Base-by-base conservation (phyloP, 352 stramenopile species). In the Thalassiosira pacifica region DNA sequence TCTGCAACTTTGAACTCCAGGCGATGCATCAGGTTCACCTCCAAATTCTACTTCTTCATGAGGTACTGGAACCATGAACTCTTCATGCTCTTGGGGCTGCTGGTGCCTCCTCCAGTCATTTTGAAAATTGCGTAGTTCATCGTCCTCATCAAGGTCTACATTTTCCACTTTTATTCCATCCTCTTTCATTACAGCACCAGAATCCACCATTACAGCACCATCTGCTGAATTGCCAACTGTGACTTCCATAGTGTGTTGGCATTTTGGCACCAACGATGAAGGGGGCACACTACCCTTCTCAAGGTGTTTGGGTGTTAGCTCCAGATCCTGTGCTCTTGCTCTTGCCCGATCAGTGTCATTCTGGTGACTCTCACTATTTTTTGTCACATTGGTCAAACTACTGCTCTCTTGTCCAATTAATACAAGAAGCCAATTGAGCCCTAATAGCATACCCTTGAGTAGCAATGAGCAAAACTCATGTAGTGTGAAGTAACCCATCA, bases 51-150 rank as follows among this genome's bases (percentile, higher is more conserved):
- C 11, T 31, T 61, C 53, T 61, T 61, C n/a, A 22, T 61, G n/a
- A 8, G 53, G 19, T 61, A 61, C 53, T 31, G 53, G 53, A 61
- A 61, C 53, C 53, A 61, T 61, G 53, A 61, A 61, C 53, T 31
- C 53, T 61, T 61, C 53, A 18, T 31, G n/a, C 53, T 61, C 53
- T 31, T 61, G 53, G 19, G 53, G 53, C 1, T 18, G 8, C 19
- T 61, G 53, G 53, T 61, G 53, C 53, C 53, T 61, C 31, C 53
- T 61, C 53, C 53, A 61, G 31, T 27, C n/a, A 61, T 61, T 61
- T 18, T 24, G 53, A 61, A 22, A 9, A 18, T 31, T 6, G 19
- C n/a, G 22, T 32, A 61, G 53, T 11, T 61, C 53, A 31, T 61
- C 53, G 53, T 61, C 53, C 31, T 61, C 53, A 16, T 61, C 53